A percentile compares a stretch with the other conserved stretches of the same genome.
phyloP scores from a whole-genome alignment of 805 yeast species.

The Candida verbasci region DNA sequence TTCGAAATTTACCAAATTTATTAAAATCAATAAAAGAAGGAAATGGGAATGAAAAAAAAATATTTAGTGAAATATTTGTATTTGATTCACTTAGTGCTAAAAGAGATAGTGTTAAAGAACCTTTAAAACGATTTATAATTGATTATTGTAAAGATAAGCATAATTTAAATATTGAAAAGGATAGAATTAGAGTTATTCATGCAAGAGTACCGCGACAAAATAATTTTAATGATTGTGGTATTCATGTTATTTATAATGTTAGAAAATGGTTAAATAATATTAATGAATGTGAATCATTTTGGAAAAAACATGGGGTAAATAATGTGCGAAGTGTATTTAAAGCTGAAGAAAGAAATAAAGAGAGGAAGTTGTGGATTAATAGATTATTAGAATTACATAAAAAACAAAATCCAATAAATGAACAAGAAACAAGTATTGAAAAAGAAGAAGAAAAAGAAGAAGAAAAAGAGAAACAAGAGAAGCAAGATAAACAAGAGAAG shows the following conservation, averaged over 20 bases:
- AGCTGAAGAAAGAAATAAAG: constrained; percentile 24
- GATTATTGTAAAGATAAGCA: constrained; percentile 69
- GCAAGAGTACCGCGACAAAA: constrained; percentile 76
- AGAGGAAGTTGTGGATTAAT: constrained; percentile 23
- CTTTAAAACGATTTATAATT: constrained; percentile 55
- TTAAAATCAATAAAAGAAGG: constrained; percentile 9
- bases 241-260: constrained; percentile 78
- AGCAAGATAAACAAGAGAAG: too few relatives aligned
- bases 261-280: constrained; percentile 53
- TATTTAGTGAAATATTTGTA: constrained; percentile 44
- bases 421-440: too few relatives aligned
- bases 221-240: constrained; percentile 92
- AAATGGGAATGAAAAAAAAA: not conserved
- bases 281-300: constrained; percentile 41
- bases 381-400: constrained; percentile 20
- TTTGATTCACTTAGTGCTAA: constrained; percentile 73
- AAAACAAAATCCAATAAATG: constrained; percentile 10
- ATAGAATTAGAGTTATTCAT: constrained; percentile 43
- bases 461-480: too few relatives aligned
- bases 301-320: constrained; percentile 29
- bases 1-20: constrained; percentile 48
- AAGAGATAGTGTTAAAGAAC: constrained; percentile 48
- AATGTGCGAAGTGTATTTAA: constrained; percentile 16
- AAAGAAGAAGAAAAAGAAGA: too few relatives aligned
- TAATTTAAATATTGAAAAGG: constrained; percentile 40